Evolutionary conservation across 768 basidiomycete genomes (phyloP), one percentile per base, ranked within the genome.

Genomic region (Lentinula guzmanii): DNA sequence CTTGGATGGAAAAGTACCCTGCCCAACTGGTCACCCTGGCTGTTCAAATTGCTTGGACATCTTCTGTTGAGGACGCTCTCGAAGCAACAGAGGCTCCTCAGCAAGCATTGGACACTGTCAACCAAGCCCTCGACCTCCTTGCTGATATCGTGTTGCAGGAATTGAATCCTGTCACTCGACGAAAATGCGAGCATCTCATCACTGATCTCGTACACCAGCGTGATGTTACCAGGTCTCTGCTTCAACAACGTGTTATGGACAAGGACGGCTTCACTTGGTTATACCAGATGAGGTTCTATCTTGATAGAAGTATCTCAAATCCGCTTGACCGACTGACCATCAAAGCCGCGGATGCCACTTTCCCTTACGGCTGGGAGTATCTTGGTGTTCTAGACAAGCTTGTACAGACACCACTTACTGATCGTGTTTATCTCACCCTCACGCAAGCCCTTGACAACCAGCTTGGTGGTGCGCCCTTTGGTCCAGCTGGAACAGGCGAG

Each of bases 351-450:
- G 91, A 96, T 74, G 94, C 95, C 3, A 80, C 82, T 2, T 98
- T 98, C 83, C 89, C 91, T 5, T 98, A 99, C 68, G 97, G 97
- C 16, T 99, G 93, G 93, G 97, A 99, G 72, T 99, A 99, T 71
- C 83, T 99, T 21, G 97, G 97, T 60, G 94, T 98, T 21, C 88
- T 94, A 0, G 97, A 99, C 73, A 87, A 95, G 64, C 86, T 99
- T 43, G 97, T 99, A 21, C 97, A 99, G 73, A 99, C 97, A 2
- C 97, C 97, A 0, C 82, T 99, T 60, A 99, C 97, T 16, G 97
- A 99, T 72, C 84, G 93, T 59, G 96, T 96, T 58, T 99, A 98
- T 74, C 82, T 98, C 55, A 98, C 97, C 0, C 75, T 99, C 55
- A 98, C 96, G 0, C 97, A 98, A 70, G 97, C 97, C 4, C 79